Base-by-base conservation (phyloP, 768 basidiomycete species). In the Psilocybe azurescens region DNA sequence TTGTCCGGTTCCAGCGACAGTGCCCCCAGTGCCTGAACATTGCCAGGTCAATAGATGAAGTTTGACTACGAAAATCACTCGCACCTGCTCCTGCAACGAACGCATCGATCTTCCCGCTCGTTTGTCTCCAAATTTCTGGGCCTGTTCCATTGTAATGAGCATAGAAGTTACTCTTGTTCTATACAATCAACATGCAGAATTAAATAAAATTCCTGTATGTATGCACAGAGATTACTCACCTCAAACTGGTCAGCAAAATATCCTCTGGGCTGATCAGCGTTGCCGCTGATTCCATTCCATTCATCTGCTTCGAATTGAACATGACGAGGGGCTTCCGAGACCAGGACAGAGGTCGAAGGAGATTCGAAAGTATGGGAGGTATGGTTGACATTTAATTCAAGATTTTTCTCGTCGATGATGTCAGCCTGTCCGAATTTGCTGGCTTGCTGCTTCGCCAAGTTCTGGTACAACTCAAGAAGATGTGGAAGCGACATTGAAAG, bases 171-270 rank as follows among this genome's bases (percentile, higher is more conserved):
- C 91, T 93, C 68, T 80, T 84, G 73, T 96, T 99, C 90, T 94
- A 36, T 11, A 36, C 58, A 39, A 48, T 20, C 38, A 59, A 41
- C 10, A 50, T 28, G 29, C 28, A 32, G 18, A n/a, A 8, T n/a
- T 10, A 18, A 6, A 13, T 11, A 51, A 18, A 18, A 29, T 28
- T 30, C 33, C 16, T 18, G 20, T 20, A n/a, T 4, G 16, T 13
- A 29, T 14, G 2, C 3, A 32, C 5, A 56, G 10, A 51, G 33
- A 41, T 13, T 5, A 59, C 72, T 16, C 48, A 77, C 81, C 75
- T 98, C 97, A 61, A 99, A 99, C 75, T 99, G 97, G 72, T 99
- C 95, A 3, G 95, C 94, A 69, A 99, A 99, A 77, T 90, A 92
- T 0, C 95, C 97, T 64, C 92, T 80, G 3, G 92, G 90, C 68